phyloP scores from a whole-genome alignment of 768 basidiomycete species.

The Tulasnella sp. region DNA sequence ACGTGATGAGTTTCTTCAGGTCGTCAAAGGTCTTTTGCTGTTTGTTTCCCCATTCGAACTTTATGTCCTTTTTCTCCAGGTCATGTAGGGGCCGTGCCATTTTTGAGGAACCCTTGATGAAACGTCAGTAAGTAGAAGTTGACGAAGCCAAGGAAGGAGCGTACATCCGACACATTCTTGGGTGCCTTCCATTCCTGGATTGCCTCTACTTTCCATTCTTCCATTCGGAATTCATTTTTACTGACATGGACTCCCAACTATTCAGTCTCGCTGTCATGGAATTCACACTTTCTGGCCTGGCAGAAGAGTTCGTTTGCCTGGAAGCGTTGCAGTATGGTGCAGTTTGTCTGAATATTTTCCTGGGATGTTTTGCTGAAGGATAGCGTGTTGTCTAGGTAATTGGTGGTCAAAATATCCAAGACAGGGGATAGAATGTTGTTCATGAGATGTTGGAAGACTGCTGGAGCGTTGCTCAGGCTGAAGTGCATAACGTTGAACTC shows the following conservation, averaged over 20 bases:
- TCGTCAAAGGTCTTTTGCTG: not conserved
- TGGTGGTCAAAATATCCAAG: constrained; percentile 6
- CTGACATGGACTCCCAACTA: not conserved
- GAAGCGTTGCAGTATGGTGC: not conserved
- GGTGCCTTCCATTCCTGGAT: not conserved
- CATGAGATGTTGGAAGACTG: not conserved
- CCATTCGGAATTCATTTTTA: not conserved
- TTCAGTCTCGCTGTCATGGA: not conserved
- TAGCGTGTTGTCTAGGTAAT: constrained; percentile 18
- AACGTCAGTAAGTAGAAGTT: not conserved
- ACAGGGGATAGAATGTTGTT: not conserved
- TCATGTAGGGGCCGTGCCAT: not conserved
- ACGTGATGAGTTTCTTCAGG: not conserved
- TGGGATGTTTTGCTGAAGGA: constrained; percentile 2
- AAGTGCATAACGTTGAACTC: not conserved
- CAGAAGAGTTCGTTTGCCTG: not conserved
- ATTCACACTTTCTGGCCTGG: not conserved
- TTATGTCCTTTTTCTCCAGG: not conserved
- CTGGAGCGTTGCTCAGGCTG: not conserved
- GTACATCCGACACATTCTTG: not conserved
- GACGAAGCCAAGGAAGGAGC: not conserved
- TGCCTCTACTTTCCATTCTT: not conserved
- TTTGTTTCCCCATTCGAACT: not conserved
- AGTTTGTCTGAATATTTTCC: not conserved
- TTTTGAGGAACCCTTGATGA: not conserved